Evolutionary conservation across 2,329 filamentous ascomycete genomes (phyloP), one percentile per base, ranked within the genome.

Genomic region (Akanthomyces uredinophilus): DNA sequence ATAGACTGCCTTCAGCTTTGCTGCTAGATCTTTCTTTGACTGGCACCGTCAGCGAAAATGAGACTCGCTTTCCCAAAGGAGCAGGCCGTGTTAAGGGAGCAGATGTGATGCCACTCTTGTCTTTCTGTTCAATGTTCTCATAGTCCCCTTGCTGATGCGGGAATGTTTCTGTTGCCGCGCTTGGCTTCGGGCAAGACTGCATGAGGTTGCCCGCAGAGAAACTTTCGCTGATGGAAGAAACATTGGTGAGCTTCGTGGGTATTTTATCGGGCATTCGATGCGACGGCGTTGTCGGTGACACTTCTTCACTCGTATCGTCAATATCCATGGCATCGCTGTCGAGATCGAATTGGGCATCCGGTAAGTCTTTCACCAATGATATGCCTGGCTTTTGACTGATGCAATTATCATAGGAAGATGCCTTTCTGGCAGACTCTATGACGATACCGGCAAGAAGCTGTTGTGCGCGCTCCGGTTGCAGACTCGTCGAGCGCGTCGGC

Each of bases 291-390:
- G 18, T 10, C 11, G 43, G 39, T 5, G 22, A 41, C 18, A 5
- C 16, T 5, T 35, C 37, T n/a, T 18, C 32, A 39, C n/a, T 52
- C 2, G 27, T 18, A 27, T 57, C 41, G 18, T 56, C 59, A 29
- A 62, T 62, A 29, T 62, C 53, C 60, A 62, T 62, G 18, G 39
- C 14, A 35, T 57, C 60, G 37, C 47, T 47, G 10, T 47, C 53
- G 10, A 51, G 37, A 11, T 46, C 53, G 4, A 24, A 29, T 20
- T 29, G 37, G 20, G 6, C 27, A 16, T 39, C 29, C 13, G 35
- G 32, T 24, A 46, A 14, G 20, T 37, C 16, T 5, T 39, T 27
- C 18, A 7, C 6, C 49, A 20, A 27, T 24, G 22, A 20, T 16
- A 29, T 22, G 20, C 16, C 10, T 41, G 46, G 37, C 14, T 20